Evolutionary conservation across 2,329 filamentous ascomycete species (phyloP), one percentile per base, ranked within the genome.

Genomic region (Penicillium sp.): DNA sequence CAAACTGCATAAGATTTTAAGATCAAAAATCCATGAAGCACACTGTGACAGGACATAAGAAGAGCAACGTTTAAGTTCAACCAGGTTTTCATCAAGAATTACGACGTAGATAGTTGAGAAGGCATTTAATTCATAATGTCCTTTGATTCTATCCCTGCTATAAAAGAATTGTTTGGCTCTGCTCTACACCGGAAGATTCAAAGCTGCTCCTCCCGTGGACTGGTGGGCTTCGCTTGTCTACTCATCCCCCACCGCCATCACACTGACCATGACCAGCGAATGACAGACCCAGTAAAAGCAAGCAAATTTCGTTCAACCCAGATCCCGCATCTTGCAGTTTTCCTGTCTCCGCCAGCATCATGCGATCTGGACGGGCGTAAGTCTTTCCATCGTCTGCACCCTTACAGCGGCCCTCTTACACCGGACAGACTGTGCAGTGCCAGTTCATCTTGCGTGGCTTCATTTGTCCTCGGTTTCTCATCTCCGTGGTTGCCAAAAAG

Each of bases 361-460:
- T 54, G 55, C 46, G 51, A 58, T 48, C 40, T 52, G 35, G 57
- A 48, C 54, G 43, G 46, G 43, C 8, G 58, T 65, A 22, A 46
- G 37, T 57, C 54, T 19, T 4, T 11, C 28, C 52, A 33, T 16
- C 42, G 3, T 2, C 7, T 11, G 2, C 57, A 35, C 54, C 57
- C 60, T 65, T 65, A 69, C 56, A 69, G 64, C 37, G 67, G 59
- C 40, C 64, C 63, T 57, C 67, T 68, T 19, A 59, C 55, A 11
- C 73, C 73, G 49, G 72, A 68, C 57, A 80, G 72, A 66, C 74
- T 80, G 60, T 71, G 72, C 65, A 81, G 65, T 19, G 75, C 76
- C 57, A 80, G 67, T 26, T 77, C 76, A 62, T 79, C 75, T 26
- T 73, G 71, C 26, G 79, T 78, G 42, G 61, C 64, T 37, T 67